These are phyloP conservation scores for Paraurostyla sp. DNA, from an alignment of 73 alveolate genomes.

Conservation along the genomic window DNA sequence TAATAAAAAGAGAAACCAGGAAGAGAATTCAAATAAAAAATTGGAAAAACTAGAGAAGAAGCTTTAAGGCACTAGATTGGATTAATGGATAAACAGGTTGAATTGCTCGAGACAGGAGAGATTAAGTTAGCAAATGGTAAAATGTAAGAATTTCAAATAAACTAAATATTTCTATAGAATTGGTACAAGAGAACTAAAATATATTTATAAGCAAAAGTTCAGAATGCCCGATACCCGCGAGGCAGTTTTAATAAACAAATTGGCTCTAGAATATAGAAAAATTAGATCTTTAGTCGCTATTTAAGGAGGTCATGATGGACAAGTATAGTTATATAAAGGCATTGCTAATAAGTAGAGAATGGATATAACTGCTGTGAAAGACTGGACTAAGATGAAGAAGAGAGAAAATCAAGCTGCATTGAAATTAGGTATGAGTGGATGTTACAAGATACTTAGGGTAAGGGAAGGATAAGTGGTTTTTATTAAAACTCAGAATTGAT, in stretches of 20 bases:
- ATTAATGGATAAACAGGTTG: slow-evolving; percentile 50
- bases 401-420: not conserved
- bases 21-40: slow-evolving; percentile 30
- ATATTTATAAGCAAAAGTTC: slow-evolving; percentile 69
- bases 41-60: slow-evolving; percentile 44
- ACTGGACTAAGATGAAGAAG: not conserved
- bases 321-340: slow-evolving; percentile 1
- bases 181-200: slow-evolving; percentile 71
- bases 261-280: slow-evolving; percentile 68
- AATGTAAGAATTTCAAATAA: not conserved
- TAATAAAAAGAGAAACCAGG: slow-evolving; percentile 6
- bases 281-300: not conserved
- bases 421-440: not conserved
- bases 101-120: slow-evolving; percentile 70
- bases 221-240: slow-evolving; percentile 59
- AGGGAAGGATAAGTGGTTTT: no score
- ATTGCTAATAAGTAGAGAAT: not conserved
- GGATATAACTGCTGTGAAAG: not conserved
- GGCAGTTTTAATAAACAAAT: slow-evolving; percentile 59
- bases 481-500: no score
- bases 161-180: slow-evolving; percentile 5
- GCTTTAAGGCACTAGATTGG: slow-evolving; percentile 41
- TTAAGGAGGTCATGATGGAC: no score
- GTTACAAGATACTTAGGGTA: no score
- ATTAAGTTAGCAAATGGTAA: slow-evolving; percentile 52